Base-by-base conservation (phyloP, 225 moss, liverwort and hornwort species). In the Physcomitrellopsis africana region DNA sequence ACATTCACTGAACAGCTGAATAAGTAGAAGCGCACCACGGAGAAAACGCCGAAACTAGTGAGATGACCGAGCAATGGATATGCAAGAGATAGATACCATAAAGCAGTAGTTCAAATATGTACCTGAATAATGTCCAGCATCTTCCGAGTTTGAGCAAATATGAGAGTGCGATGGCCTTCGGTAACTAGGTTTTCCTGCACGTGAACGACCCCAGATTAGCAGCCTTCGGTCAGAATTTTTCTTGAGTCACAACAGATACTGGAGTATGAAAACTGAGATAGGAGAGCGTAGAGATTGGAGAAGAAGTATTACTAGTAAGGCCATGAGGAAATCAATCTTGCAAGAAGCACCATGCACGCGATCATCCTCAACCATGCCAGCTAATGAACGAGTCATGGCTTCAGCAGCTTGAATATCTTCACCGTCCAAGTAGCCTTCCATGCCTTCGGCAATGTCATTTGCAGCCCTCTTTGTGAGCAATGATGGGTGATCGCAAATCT, bases 61-160 rank as follows among this genome's bases (percentile, higher is more conserved):
- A 7, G 12, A 54, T 10, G 24, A 22, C 45, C 24, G 1, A 69
- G 32, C 2, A 46, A 69, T 14, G 10, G 37, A 17, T 0, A 43
- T 14, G 46, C 0, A 42, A 68, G 7, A 23, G 18, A 22, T 2
- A 16, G 49, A 12, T n/a, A 58, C 4, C 6, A 75, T 7, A n/a
- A 66, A 17, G 8, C 15, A 8, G 19, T 15, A 24, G 42, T 48
- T n/a, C 1, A 37, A 68, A 11, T 12, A 11, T 13, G 10, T 16
- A 99, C 99, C 99, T 99, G 92, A 76, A 99, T 93, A 0, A 95
- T 93, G 51, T 92, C 84, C 12, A 99, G 84, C 93, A 99, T 93
- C 76, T 93, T 95, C 44, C 93, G 87, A 29, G 99, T 95, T 77
- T 99, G 95, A 23, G 95, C 86, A 67, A 99, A 99, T 29, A 99